phyloP scores from a whole-genome alignment of 768 basidiomycete genomes.

The Tulasnella sp. region DNA sequence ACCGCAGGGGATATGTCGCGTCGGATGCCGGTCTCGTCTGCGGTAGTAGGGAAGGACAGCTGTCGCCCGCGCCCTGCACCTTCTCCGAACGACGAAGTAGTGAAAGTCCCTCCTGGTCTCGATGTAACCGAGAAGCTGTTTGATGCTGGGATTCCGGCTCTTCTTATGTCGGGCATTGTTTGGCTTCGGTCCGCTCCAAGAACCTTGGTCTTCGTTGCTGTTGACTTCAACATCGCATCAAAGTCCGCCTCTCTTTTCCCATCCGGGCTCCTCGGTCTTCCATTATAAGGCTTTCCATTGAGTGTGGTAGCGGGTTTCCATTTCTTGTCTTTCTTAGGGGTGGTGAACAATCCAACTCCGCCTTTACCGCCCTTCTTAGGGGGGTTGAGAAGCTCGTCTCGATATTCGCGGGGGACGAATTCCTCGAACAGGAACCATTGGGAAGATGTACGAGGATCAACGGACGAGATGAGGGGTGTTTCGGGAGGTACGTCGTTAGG shows the following conservation, averaged over 20 bases:
- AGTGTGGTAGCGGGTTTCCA: constrained; percentile 81
- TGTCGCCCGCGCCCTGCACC: not conserved
- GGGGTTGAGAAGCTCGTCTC: constrained; percentile 55
- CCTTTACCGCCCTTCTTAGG: constrained; percentile 22
- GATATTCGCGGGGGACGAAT: constrained; percentile 82
- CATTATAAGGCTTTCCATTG: constrained; percentile 63
- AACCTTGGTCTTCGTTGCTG: constrained; percentile 18
- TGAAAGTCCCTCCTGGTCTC: not conserved
- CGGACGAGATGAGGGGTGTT: constrained; percentile 16
- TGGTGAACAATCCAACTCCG: not conserved
- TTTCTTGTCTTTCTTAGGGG: constrained; percentile 29
- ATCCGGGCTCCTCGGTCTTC: constrained; percentile 21
- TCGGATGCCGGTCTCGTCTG: not conserved
- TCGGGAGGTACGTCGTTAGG: constrained; percentile 4
- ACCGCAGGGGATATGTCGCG: not conserved
- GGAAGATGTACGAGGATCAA: constrained; percentile 64
- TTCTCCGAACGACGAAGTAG: not conserved
- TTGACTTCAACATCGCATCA: constrained; percentile 50
- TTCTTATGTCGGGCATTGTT: not conserved
- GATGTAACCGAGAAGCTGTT: constrained; percentile 1
- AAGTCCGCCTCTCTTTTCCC: constrained; percentile 67
- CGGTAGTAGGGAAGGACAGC: not conserved
- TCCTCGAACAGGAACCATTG: constrained; percentile 85
- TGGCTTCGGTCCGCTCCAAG: constrained; percentile 14
- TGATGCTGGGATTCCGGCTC: not conserved